Evolutionary conservation across 1,139 yeast genomes (phyloP), one percentile per base, ranked within the genome.

Genomic region (Entelexis sorbosivorans): DNA sequence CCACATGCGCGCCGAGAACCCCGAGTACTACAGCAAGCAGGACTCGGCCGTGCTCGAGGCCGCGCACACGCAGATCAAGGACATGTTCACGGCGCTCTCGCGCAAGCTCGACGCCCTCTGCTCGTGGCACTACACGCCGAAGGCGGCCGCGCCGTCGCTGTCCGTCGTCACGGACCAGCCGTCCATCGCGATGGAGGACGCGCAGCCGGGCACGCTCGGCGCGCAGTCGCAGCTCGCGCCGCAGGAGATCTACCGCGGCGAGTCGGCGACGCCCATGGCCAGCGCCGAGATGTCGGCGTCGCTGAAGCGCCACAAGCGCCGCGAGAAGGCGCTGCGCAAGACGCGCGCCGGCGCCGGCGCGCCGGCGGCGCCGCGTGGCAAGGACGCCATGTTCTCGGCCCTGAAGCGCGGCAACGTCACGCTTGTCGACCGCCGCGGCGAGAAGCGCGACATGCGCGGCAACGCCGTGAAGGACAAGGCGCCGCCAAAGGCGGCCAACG

Each of bases 121-220:
- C 45, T 87, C 96, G 10, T 95, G 96, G 60, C 94, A 88, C 65
- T 91, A 83, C 70, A 78, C 88, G 50, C 98, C 98, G 51, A 86
- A 83, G 66, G 96, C 96, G 16, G 81, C 86, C 52, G 81, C 84
- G 64, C 84, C 86, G 60, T 69, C 81, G 26, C 71, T 89, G 58
- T 89, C 85, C 54, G 81, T 91, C 62, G 87, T 82, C 63, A 87
- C 89, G 38, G 79, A 82, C 57, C 76, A 85, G 0, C 81, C 95
- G 2, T 77, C 95, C 2, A 82, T 91, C 50, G 65, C 82, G 7
- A 86, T 89, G 95, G 98, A 91, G 69, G 98, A 91, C 63, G 93
- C 96, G 1, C 97, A 89, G 68, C 98, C 98, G 45, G 73, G 86
- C 52, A 81, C 89, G 43, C 75, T 85, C 69, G 77, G 93, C 2